Conservation (phyloP, 345 rosid species). For the Ailanthus altissimus region DNA sequence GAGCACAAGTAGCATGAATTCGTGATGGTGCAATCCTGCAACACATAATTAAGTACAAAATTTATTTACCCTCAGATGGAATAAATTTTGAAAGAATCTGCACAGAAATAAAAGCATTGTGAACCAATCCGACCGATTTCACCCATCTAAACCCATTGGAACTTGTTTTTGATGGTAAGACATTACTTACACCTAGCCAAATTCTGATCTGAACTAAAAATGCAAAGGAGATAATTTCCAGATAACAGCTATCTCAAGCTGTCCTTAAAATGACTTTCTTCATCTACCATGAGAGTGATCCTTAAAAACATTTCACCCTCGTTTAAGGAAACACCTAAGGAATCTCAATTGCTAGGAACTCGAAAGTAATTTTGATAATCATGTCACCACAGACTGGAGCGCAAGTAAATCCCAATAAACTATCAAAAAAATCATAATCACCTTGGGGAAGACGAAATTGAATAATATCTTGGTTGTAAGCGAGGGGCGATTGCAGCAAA, state of each 20-base stretch:
- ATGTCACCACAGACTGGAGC: constrained; percentile 9
- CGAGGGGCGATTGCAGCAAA: constrained; percentile 91
- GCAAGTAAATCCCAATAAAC: not conserved
- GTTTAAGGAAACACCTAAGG: not conserved
- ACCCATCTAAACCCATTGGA: too few species aligned
- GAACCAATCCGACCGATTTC: too few species aligned
- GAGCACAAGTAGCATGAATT: constrained; percentile 92
- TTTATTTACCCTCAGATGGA: not conserved
- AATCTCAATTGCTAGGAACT: not conserved
- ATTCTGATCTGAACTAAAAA: not conserved
- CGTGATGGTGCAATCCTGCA: constrained; percentile 66
- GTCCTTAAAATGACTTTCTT: not conserved
- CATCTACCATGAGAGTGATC: not conserved
- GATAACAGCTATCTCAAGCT: not conserved
- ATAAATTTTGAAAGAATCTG: not conserved
- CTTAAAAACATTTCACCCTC: not conserved
- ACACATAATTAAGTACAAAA: constrained; percentile 8
- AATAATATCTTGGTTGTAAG: constrained; percentile 88
- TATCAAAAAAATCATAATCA: not conserved
- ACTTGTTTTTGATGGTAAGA: not conserved
- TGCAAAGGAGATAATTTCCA: not conserved
- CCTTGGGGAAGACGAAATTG: constrained; percentile 98
- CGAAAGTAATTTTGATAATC: not conserved
- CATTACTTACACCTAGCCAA: not conserved
- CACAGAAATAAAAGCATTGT: not conserved